Percentiles rank a stretch among this genome's conserved stretches.
phyloP scores from a whole-genome alignment of 2,329 filamentous ascomycete species.

The Trichoderma citrinoviride region DNA sequence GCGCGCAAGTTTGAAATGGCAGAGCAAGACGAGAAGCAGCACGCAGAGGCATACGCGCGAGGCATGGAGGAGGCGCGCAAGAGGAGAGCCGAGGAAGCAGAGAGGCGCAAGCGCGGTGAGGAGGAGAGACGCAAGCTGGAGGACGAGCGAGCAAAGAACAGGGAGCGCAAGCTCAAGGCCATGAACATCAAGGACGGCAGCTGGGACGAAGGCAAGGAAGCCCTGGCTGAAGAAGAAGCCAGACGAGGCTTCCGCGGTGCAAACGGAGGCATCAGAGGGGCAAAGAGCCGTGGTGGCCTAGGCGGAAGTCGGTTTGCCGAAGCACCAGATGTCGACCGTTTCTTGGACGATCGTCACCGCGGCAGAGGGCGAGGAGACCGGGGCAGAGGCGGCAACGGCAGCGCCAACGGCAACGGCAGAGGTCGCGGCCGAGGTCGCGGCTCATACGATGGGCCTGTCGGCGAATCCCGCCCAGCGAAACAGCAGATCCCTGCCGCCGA shows the following conservation, averaged over 20 bases:
- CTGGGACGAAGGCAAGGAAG: slow-evolving; percentile 60
- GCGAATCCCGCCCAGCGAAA: slow-evolving; percentile 23
- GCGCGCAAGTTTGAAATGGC: slow-evolving; percentile 58
- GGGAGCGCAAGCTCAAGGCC: slow-evolving; percentile 60
- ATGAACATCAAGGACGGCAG: slow-evolving; percentile 52
- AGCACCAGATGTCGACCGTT: slow-evolving; percentile 38
- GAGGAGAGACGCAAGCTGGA: slow-evolving; percentile 53
- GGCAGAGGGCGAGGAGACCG: slow-evolving; percentile 33
- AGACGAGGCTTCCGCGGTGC: slow-evolving; percentile 43
- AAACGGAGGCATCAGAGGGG: slow-evolving; percentile 42
- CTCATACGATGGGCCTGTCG: slow-evolving; percentile 28
- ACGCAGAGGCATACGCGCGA: slow-evolving; percentile 53
- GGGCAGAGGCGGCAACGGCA: slow-evolving; percentile 34
- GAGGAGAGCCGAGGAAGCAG: slow-evolving; percentile 51
- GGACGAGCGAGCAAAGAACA: slow-evolving; percentile 59
- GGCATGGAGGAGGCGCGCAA: slow-evolving; percentile 56
- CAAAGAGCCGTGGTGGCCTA: slow-evolving; percentile 34
- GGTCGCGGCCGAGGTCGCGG: slow-evolving; percentile 37
- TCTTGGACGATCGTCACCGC: slow-evolving; percentile 38
- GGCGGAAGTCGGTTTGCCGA: slow-evolving; percentile 45
- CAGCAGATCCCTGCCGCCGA: slow-evolving; percentile 32
- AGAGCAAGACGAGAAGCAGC: slow-evolving; percentile 55
- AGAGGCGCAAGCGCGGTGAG: slow-evolving; percentile 50
- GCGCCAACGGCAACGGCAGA: slow-evolving; percentile 37
- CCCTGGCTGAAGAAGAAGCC: slow-evolving; percentile 41